Evolutionary conservation across 2,329 filamentous ascomycete species (phyloP).

Genomic region (Aspergillus udagawae): DNA sequence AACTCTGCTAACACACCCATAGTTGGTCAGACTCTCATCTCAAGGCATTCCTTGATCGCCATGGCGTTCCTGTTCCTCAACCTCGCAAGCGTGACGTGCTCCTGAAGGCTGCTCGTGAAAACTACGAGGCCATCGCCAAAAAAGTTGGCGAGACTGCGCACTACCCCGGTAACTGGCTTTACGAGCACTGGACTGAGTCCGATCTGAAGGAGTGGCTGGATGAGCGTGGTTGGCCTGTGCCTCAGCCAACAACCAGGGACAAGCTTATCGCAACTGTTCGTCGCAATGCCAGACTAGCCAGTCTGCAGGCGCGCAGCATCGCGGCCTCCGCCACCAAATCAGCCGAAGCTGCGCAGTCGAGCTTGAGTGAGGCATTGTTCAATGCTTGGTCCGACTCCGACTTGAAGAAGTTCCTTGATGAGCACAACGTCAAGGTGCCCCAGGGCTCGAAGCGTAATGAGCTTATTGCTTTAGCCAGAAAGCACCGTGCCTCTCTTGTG

Average conservation of each 20-base stretch:
- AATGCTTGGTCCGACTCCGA: conserved; percentile 86
- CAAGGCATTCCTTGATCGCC: conserved; percentile 86
- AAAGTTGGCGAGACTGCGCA: conserved; percentile 69
- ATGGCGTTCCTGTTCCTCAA: conserved; percentile 81
- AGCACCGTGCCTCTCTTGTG: conserved; percentile 66
- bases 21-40: conserved; percentile 92
- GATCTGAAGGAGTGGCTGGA: conserved; percentile 94
- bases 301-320: conserved; percentile 61
- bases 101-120: conserved; percentile 71
- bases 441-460: conserved; percentile 91
- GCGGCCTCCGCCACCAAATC: conserved; percentile 59
- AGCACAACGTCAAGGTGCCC: conserved; percentile 83
- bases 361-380: conserved; percentile 77
- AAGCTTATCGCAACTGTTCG: conserved; percentile 84
- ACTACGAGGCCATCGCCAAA: conserved; percentile 74
- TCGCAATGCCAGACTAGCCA: conserved; percentile 80
- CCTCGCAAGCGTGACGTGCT: conserved; percentile 81
- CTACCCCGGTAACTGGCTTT: conserved; percentile 97
- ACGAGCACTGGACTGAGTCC: conserved; percentile 84
- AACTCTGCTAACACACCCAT: conserved; percentile 31
- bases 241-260: conserved; percentile 80
- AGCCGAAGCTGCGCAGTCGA: conserved; percentile 66
- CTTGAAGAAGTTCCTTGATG: conserved; percentile 89
- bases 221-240: conserved; percentile 76
- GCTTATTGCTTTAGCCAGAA: conserved; percentile 81